A percentile compares a stretch with the other conserved stretches of the same genome.
Conservation (phyloP, 2,329 filamentous ascomycete species). For the Diaporthe humulicola region DNA sequence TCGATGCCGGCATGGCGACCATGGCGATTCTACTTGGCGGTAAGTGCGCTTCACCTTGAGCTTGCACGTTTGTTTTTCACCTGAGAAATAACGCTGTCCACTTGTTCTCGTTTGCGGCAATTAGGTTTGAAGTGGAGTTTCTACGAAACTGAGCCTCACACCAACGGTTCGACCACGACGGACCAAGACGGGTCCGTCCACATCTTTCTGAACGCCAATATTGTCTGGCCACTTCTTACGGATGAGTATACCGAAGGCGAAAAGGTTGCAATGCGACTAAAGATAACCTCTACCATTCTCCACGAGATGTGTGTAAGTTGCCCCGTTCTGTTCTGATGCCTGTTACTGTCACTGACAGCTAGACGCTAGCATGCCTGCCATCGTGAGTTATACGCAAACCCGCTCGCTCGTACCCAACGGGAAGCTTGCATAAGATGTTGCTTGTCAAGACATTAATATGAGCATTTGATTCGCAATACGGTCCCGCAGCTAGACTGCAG, state of each 20-base stretch:
- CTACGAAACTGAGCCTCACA: background rate
- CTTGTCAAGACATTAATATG: background rate
- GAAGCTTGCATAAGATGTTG: too few species aligned
- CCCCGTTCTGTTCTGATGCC: background rate
- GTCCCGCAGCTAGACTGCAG: background rate
- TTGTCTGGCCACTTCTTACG: background rate
- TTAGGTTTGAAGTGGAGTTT: background rate
- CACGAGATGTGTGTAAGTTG: background rate
- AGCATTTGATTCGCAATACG: background rate
- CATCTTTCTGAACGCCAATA: background rate
- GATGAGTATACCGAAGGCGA: background rate
- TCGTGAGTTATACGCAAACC: background rate
- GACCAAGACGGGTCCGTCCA: background rate
- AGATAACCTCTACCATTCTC: background rate
- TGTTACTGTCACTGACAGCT: background rate
- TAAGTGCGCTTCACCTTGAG: background rate
- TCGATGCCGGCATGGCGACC: background rate
- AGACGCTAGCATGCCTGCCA: background rate
- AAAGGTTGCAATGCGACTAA: background rate
- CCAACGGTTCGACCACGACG: background rate
- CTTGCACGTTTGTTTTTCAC: accelerated
- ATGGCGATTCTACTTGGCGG: background rate
- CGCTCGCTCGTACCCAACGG: too few species aligned
- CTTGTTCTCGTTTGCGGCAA: background rate
- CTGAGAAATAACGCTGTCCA: background rate